Evolutionary conservation across 208 protist species (phyloP), one percentile per base, ranked within the genome.

Genomic region (Wallacemonas sp.): DNA sequence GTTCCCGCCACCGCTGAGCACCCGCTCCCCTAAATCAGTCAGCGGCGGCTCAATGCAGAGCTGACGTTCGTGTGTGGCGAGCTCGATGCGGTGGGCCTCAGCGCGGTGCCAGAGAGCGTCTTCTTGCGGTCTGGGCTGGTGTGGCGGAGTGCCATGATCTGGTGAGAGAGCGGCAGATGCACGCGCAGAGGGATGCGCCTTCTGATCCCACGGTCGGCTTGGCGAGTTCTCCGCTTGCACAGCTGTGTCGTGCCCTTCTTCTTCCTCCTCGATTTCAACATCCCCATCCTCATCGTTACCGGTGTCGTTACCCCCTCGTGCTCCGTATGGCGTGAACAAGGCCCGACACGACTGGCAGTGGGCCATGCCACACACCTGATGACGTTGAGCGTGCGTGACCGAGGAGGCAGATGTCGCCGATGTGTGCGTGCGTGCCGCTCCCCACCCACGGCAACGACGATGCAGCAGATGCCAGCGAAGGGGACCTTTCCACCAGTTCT

Each of bases 401-500:
- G n/a, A n/a, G n/a, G n/a, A n/a, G n/a, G n/a, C n/a, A n/a, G n/a
- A n/a, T n/a, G n/a, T n/a, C n/a, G n/a, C n/a, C n/a, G n/a, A n/a
- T n/a, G n/a, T n/a, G n/a, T n/a, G n/a, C n/a, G n/a, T n/a, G n/a
- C n/a, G n/a, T n/a, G n/a, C n/a, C n/a, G n/a, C n/a, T n/a, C n/a
- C n/a, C n/a, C n/a, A n/a, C n/a, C n/a, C n/a, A n/a, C n/a, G n/a
- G 21, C 47, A 55, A 17, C 51, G 51, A 9, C 51, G 51, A 21
- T 58, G 9, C 4, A 11, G 11, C 5, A 51, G 51, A 55, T 74
- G 70, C 44, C 65, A 63, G 30, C 45, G 5, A 27, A 91, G 62
- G 12, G 85, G 75, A 31, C 72, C 68, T 34, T 77, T 62, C 86
- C 86, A 92, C 86, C 86, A n/a, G n/a, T n/a, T n/a, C n/a, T n/a